Conservation (phyloP, 2,329 filamentous ascomycete species). For the Fusarium coffeatum region DNA sequence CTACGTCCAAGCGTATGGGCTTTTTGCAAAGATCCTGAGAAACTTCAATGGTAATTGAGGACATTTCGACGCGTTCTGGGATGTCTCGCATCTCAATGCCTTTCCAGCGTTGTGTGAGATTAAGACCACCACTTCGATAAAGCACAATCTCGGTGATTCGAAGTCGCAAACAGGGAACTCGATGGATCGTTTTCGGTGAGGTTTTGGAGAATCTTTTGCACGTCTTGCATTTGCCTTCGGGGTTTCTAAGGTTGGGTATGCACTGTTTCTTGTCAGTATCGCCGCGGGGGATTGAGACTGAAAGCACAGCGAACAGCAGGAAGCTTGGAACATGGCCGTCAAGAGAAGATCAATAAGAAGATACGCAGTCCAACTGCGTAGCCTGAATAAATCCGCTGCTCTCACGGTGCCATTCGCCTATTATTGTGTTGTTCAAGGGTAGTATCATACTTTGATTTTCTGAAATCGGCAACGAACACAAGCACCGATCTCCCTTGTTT, state of each 20-base stretch:
- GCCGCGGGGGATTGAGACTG: background rate
- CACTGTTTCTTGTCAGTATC: conserved; percentile 51
- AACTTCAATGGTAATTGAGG: conserved; percentile 53
- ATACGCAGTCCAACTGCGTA: background rate
- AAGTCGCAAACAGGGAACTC: conserved; percentile 57
- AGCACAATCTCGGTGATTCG: conserved; percentile 57
- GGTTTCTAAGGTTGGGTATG: conserved; percentile 47
- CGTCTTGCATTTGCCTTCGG: conserved; percentile 53
- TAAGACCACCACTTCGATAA: conserved; percentile 58
- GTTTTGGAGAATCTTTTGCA: conserved; percentile 54
- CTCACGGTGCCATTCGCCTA: background rate
- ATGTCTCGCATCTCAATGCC: conserved; percentile 57
- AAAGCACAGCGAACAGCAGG: background rate
- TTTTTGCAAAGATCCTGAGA: conserved; percentile 52
- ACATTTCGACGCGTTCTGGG: conserved; percentile 47
- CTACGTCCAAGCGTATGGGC: conserved; percentile 55
- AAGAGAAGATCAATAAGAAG: background rate
- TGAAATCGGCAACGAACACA: conserved; percentile 42
- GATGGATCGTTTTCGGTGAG: conserved; percentile 62
- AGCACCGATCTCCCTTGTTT: conserved; percentile 15
- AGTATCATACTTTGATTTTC: conserved; percentile 36
- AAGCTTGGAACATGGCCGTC: background rate
- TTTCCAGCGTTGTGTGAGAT: conserved; percentile 58
- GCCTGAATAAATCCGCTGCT: background rate
- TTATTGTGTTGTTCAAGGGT: background rate